These are phyloP conservation scores for Suillus clintonianus DNA, from an alignment of 768 basidiomycete genomes.

Conservation along the genomic window DNA sequence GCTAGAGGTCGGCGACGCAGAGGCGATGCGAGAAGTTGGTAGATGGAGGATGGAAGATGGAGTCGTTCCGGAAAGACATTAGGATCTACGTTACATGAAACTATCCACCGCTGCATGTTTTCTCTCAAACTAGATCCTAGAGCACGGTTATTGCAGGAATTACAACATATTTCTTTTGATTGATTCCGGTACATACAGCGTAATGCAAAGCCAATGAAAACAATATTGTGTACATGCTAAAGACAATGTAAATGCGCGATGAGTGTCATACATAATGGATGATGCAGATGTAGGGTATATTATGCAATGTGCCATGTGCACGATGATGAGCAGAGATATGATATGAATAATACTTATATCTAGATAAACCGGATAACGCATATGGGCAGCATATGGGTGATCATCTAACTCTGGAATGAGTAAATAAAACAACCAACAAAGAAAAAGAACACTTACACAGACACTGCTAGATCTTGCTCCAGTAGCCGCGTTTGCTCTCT, in stretches of 20 bases:
- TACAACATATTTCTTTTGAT: neutral
- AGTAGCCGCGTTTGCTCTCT: slow-evolving; percentile 36
- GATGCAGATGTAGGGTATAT: slow-evolving; percentile 1
- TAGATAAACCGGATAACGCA: neutral
- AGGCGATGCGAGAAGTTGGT: slow-evolving; percentile 90
- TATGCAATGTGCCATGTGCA: neutral
- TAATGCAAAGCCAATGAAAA: neutral
- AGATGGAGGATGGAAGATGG: slow-evolving; percentile 85
- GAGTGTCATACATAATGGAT: neutral
- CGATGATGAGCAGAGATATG: neutral
- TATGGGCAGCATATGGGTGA: neutral
- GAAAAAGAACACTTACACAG: slow-evolving; percentile 9
- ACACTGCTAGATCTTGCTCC: slow-evolving; percentile 30
- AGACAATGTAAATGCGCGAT: neutral
- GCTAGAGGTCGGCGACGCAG: slow-evolving; percentile 70
- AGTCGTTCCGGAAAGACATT: slow-evolving; percentile 62
- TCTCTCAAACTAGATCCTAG: neutral
- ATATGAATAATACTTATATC: slow-evolving; percentile 20
- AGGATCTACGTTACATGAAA: slow-evolving; percentile 10
- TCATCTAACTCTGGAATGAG: neutral
- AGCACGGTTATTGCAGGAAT: neutral
- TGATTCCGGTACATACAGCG: neutral
- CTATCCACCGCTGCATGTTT: neutral
- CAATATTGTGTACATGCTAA: neutral
- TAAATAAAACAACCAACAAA: neutral